A percentile compares a stretch with the other conserved stretches of the same genome.
Evolutionary conservation across 2,329 filamentous ascomycete genomes (phyloP).

Genomic region (Fusarium sp.): DNA sequence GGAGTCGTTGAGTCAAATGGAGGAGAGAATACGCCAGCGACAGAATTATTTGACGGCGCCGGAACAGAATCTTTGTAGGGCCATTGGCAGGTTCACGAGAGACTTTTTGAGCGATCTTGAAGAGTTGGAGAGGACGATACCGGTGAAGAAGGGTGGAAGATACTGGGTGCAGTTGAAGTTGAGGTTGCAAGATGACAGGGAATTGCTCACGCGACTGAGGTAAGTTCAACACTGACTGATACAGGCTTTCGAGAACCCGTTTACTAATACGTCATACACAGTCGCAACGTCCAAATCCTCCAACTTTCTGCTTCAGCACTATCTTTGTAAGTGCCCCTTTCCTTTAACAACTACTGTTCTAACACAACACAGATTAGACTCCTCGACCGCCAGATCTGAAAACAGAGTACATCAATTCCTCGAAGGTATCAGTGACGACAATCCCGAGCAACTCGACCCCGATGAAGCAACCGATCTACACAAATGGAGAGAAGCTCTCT

Average conservation of each 20-base stretch:
- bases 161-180: background rate
- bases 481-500: conserved; percentile 6
- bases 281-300: conserved; percentile 17
- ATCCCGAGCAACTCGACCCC: background rate
- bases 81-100: background rate
- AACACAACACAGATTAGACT: background rate
- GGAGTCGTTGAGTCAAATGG: conserved; percentile 6
- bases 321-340: background rate
- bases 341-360: background rate
- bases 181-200: conserved; percentile 4
- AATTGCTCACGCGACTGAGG: conserved; percentile 5
- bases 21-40: background rate
- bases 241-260: no score
- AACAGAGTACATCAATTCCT: background rate
- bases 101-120: conserved; percentile 9
- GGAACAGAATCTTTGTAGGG: conserved; percentile 11
- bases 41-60: background rate
- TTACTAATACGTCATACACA: no score
- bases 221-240: no score
- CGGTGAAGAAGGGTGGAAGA: background rate
- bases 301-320: conserved; percentile 8
- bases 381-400: background rate
- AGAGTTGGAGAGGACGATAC: background rate
- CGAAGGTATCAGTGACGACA: background rate
- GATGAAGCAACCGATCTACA: background rate